phyloP scores from a whole-genome alignment of 176 grass and related monocot species.

The Puya raimondii region DNA sequence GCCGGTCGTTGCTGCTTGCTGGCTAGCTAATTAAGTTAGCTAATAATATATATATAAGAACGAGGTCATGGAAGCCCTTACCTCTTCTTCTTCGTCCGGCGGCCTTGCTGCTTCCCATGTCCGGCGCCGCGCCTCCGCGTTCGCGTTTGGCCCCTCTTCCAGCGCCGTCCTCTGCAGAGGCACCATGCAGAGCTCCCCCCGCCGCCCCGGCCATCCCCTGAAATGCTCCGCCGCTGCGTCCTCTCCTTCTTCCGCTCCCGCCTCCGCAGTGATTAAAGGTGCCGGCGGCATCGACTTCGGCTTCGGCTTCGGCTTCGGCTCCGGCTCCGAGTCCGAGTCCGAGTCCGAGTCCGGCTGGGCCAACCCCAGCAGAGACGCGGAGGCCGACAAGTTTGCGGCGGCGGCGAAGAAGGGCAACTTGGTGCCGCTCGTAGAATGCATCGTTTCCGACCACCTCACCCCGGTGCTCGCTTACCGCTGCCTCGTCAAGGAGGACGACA shows the following conservation, averaged over 20 bases:
- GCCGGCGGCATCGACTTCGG: not conserved
- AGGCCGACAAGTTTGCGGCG: constrained; percentile 49
- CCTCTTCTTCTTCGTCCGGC: not conserved
- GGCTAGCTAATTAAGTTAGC: no score
- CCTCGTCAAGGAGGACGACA: constrained; percentile 55
- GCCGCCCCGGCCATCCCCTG: not conserved
- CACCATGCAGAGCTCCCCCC: constrained; percentile 6
- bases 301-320: not conserved
- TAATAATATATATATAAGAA: no score
- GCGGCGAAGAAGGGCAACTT: constrained; percentile 63
- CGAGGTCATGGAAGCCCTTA: constrained; percentile 8
- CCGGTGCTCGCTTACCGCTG: constrained; percentile 80
- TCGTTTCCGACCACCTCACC: constrained; percentile 78
- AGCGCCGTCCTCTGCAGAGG: not conserved
- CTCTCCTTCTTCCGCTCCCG: not conserved
- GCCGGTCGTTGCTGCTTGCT: no score
- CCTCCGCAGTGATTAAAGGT: not conserved
- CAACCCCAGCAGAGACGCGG: constrained; percentile 25
- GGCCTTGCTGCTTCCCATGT: constrained; percentile 6
- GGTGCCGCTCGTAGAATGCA: constrained; percentile 62
- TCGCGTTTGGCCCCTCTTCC: constrained; percentile 20
- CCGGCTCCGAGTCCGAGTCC: not conserved
- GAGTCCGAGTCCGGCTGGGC: constrained; percentile 1
- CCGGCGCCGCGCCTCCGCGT: constrained; percentile 22
- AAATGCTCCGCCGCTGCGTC: not conserved